A percentile compares a stretch with the other conserved stretches of the same genome.
These are phyloP conservation scores for Coemansia sp. DNA, from an alignment of 192 early-diverging fungal species.

Conservation along the genomic window DNA sequence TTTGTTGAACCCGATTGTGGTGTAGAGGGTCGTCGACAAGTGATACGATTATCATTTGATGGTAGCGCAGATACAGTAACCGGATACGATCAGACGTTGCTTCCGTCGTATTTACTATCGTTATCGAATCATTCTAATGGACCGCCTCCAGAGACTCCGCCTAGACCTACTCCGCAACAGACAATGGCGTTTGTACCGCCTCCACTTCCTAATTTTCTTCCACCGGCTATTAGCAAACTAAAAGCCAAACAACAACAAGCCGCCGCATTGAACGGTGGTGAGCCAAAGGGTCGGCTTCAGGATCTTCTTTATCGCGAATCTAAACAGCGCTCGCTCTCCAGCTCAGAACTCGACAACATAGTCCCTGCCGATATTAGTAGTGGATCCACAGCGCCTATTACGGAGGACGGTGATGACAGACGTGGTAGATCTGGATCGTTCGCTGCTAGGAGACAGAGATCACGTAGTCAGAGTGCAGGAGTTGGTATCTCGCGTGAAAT, in stretches of 20 bases:
- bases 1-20: not conserved
- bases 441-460: constrained; percentile 34
- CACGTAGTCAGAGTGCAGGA: constrained; percentile 52
- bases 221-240: not conserved
- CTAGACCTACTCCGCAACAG: not conserved
- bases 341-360: constrained; percentile 49
- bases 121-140: too few relatives aligned
- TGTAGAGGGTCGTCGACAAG: constrained; percentile 12
- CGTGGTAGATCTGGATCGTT: constrained; percentile 25
- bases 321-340: constrained; percentile 47
- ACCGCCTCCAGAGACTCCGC: not conserved
- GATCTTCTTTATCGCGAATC: constrained; percentile 41
- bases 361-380: constrained; percentile 37
- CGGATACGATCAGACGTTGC: not conserved
- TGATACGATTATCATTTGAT: constrained; percentile 32
- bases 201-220: not conserved
- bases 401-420: not conserved
- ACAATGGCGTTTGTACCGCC: constrained; percentile 12
- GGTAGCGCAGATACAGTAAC: constrained; percentile 24
- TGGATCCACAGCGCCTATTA: not conserved
- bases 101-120: constrained; percentile 27
- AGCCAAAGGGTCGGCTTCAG: constrained; percentile 34
- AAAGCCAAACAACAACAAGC: constrained; percentile 11
- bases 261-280: not conserved
- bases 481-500: constrained; percentile 51